phyloP scores from a whole-genome alignment of 164 flowering plant species.

The Vitis labrusca region DNA sequence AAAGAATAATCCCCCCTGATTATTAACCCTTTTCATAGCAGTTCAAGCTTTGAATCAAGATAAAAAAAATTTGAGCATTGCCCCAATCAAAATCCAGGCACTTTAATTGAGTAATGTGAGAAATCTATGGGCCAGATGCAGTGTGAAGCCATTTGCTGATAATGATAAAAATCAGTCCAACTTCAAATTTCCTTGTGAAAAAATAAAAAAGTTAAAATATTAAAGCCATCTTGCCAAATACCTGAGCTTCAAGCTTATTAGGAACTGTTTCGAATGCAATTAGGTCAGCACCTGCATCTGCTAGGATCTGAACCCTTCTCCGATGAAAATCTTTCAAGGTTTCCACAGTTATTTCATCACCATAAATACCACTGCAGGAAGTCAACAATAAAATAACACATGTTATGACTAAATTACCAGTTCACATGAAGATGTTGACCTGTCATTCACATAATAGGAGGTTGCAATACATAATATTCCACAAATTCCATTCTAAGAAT shows the following conservation, averaged over 20 bases:
- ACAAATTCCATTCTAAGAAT: not conserved
- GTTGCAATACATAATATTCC: not conserved
- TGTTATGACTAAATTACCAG: not conserved
- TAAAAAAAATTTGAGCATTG: not conserved
- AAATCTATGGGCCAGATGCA: not conserved
- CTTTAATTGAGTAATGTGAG: not conserved
- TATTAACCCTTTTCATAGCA: not conserved
- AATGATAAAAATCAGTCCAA: not conserved
- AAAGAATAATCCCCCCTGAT: not conserved
- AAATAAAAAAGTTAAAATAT: not conserved
- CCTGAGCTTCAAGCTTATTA: constrained; percentile 88
- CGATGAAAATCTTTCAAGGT: constrained; percentile 80
- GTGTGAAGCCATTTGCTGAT: too few species aligned
- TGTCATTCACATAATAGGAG: not conserved
- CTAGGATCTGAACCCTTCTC: constrained; percentile 82
- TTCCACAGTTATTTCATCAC: constrained; percentile 49
- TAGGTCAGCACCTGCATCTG: constrained; percentile 80
- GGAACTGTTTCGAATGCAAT: constrained; percentile 96
- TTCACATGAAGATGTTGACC: not conserved
- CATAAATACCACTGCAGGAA: constrained; percentile 71
- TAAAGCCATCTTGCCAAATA: constrained; percentile 15
- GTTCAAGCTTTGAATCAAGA: not conserved
- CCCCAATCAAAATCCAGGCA: not conserved
- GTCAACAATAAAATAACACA: not conserved
- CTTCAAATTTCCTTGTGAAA: not conserved